phyloP scores from a whole-genome alignment of 169 alveolate species.

The Plasmodium malariae region DNA sequence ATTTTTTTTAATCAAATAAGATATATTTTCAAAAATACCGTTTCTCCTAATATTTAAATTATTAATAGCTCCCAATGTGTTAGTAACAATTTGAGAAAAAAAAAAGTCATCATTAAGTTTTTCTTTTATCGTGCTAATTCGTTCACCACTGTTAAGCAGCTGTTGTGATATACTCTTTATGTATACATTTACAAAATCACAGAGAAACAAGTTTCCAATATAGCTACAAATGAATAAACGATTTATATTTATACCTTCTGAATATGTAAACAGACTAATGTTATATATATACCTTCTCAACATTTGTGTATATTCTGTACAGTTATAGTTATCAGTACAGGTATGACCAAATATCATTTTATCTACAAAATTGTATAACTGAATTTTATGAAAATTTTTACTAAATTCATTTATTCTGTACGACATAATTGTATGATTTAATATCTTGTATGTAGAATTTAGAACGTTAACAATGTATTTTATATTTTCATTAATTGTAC shows the following conservation, averaged over 20 bases:
- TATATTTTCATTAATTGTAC: conserved; percentile 19
- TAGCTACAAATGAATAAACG: conserved; percentile 45
- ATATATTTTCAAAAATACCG: conserved; percentile 20
- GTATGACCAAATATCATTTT: conserved; percentile 16
- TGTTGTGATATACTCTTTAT: background rate
- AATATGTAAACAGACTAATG: background rate
- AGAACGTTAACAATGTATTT: conserved; percentile 52
- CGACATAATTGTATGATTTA: conserved; percentile 13
- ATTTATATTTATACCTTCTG: conserved; percentile 26
- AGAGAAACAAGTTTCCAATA: conserved; percentile 6
- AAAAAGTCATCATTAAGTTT: background rate
- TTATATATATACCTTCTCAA: background rate
- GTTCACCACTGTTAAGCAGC: background rate
- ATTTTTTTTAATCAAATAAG: conserved; percentile 22
- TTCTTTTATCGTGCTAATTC: background rate
- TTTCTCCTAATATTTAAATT: conserved; percentile 30
- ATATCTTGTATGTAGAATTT: conserved; percentile 48
- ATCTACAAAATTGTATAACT: conserved; percentile 25
- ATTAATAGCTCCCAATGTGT: conserved; percentile 66
- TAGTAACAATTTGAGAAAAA: conserved; percentile 52
- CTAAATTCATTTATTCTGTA: conserved; percentile 28
- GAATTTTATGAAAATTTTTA: conserved; percentile 14
- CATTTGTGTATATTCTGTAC: background rate
- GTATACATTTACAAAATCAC: conserved; percentile 33
- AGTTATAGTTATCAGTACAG: background rate